Base-by-base conservation (phyloP, 176 grass and related monocot species). In the Echinochloa phyllopogon region DNA sequence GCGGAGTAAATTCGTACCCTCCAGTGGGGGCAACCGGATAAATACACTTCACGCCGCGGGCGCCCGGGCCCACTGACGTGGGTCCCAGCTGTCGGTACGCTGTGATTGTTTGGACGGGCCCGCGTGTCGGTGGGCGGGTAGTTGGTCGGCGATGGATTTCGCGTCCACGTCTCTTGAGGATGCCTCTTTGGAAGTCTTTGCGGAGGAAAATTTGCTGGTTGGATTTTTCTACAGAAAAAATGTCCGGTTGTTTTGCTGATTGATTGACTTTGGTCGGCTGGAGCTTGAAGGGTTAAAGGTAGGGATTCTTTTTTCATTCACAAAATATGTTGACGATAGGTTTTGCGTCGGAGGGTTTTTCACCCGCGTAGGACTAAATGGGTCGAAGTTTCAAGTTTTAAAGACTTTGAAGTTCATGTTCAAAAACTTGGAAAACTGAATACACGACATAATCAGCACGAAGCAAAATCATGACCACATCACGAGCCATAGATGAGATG, bases 1-100 rank as follows among this genome's bases (percentile, higher is more conserved):
- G 56, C 17, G 49, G 58, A 36, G 12, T 15, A 74, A 56, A 76
- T 51, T 65, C 57, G 71, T 83, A 65, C 44, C 49, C 29, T 57
- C 10, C 36, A 2, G 50, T 56, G 69, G 1, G 27, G 5, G 5
- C 21, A 33, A 20, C 15, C 20, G 20, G 6, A 74, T 55, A 75
- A 40, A 51, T 50, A 23, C 25, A 16, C 66, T 37, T 52, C 71
- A 52, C 47, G 71, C 70, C n/a, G 13, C 25, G 44, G 13, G 23
- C 13, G 42, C 0, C 18, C 0, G 10, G 11, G 52, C 57, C 39
- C 25, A 8, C 6, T 3, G 0, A 9, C 29, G 59, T 33, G 82
- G 72, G 82, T 3, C 82, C 72, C 33, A 12, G 0, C 24, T 56
- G 69, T 58, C 21, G 41, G 75, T 38, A 24, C 8, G 53, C 9